These are phyloP conservation scores for Quercus tomentella DNA, from an alignment of 331 rosid genomes.

Conservation along the genomic window DNA sequence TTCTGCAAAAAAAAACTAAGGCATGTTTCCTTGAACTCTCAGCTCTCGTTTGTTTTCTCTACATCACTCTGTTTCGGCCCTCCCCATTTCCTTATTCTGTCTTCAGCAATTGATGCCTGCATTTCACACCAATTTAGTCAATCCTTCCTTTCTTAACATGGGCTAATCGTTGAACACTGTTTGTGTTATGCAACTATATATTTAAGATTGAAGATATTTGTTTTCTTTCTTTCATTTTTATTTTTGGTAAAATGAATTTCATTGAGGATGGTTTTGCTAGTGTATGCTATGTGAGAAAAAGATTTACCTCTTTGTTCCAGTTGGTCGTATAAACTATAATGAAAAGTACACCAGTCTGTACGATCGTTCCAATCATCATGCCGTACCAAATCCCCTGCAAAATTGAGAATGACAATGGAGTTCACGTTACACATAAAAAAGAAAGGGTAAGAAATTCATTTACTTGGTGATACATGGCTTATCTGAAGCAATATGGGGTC, in stretches of 20 bases:
- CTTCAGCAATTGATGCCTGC: slow-evolving; percentile 61
- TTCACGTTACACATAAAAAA: too few species aligned
- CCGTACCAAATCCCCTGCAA: slow-evolving; percentile 75
- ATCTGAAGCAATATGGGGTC: too few species aligned
- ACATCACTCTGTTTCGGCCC: slow-evolving; percentile 11
- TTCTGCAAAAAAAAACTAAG: background rate
- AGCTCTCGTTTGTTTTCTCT: background rate
- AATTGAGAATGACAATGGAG: background rate
- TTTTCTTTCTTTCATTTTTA: too few species aligned
- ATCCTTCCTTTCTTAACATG: background rate
- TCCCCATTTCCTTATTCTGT: slow-evolving; percentile 66
- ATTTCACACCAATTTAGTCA: background rate
- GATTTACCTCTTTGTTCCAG: slow-evolving; percentile 59
- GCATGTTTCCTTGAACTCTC: background rate
- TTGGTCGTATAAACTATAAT: slow-evolving; percentile 49
- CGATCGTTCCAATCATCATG: slow-evolving; percentile 58
- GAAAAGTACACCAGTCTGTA: slow-evolving; percentile 57
- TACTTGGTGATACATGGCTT: too few species aligned
- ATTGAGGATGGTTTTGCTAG: too few species aligned
- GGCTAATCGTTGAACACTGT: background rate
- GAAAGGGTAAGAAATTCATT: background rate
- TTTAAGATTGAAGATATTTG: too few species aligned
- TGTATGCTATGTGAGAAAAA: too few species aligned
- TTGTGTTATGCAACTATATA: background rate
- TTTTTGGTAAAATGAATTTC: too few species aligned